A percentile compares a stretch with the other conserved stretches of the same genome.
phyloP scores from a whole-genome alignment of 805 yeast species.

The Teunomyces panamensis region DNA sequence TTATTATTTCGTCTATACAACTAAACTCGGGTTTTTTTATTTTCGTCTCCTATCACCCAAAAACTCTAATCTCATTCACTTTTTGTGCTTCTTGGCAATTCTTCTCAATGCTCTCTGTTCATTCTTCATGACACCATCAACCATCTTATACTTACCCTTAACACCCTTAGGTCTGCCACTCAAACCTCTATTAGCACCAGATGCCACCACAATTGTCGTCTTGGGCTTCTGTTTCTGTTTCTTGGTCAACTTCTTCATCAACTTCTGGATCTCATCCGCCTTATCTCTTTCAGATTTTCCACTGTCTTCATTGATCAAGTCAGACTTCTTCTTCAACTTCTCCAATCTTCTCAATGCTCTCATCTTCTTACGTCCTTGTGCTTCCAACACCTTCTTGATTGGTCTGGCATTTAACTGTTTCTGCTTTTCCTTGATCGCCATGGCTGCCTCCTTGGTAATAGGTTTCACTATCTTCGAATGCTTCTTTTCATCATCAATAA shows the following conservation, averaged over 20 bases:
- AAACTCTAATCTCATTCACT: constrained; percentile 22
- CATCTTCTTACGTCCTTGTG: constrained; percentile 93
- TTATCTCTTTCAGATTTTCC: constrained; percentile 90
- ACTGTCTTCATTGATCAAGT: constrained; percentile 81
- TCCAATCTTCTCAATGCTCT: constrained; percentile 86
- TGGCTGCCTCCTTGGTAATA: constrained; percentile 79
- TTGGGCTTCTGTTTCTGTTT: constrained; percentile 72
- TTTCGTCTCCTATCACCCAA: too few relatives aligned
- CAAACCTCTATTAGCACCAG: constrained; percentile 79
- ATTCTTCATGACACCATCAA: constrained; percentile 96
- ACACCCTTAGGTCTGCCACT: constrained; percentile 96
- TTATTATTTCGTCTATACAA: too few relatives aligned
- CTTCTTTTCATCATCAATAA: constrained; percentile 82
- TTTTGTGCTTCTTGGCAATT: constrained; percentile 81
- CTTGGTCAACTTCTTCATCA: constrained; percentile 77
- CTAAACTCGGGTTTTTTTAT: too few relatives aligned
- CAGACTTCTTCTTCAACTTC: constrained; percentile 88
- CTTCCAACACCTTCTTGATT: constrained; percentile 97
- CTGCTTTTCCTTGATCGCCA: constrained; percentile 42
- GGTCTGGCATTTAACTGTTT: constrained; percentile 89
- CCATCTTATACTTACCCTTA: constrained; percentile 98
- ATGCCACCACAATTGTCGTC: constrained; percentile 85
- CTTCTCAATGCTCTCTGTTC: constrained; percentile 92
- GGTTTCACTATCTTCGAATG: constrained; percentile 88
- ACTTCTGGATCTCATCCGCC: constrained; percentile 85